Conservation (phyloP, 306 rosid genomes). For the Fagus sylvatica region DNA sequence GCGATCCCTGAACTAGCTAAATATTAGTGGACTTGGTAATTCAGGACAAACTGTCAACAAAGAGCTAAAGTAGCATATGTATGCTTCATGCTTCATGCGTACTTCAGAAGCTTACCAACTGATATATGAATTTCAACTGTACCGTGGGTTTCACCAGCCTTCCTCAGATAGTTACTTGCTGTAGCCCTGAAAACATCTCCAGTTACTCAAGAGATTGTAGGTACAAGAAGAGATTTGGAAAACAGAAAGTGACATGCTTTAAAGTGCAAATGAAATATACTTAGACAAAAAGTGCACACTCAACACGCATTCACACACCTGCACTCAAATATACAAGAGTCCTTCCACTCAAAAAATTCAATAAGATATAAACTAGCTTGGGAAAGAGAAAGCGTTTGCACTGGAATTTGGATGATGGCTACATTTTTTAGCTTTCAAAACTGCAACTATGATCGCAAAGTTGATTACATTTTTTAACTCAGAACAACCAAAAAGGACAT, state of each 20-base stretch:
- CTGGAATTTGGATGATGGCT: background rate
- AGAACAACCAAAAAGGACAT: background rate
- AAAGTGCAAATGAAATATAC: background rate
- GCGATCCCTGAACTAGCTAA: background rate
- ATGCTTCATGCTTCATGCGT: background rate
- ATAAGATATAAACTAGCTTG: background rate
- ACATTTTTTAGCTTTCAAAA: background rate
- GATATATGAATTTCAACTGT: conserved; percentile 72
- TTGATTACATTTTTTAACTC: background rate
- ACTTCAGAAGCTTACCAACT: conserved; percentile 57
- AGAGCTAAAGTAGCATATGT: background rate
- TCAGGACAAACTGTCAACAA: background rate
- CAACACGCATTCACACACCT: background rate
- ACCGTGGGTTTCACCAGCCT: conserved; percentile 81
- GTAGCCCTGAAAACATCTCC: conserved; percentile 46
- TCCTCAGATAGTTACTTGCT: conserved; percentile 75
- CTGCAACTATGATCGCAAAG: background rate
- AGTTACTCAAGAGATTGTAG: conserved; percentile 11
- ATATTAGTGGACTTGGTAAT: background rate
- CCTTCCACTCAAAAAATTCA: background rate
- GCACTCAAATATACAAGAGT: conserved; percentile 5
- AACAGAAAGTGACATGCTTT: background rate
- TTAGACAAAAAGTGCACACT: background rate
- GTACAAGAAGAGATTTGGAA: background rate
- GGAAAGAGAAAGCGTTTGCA: background rate